Evolutionary conservation across 176 grass and related monocot species (phyloP).

Genomic region (Musa troglodytarum): DNA sequence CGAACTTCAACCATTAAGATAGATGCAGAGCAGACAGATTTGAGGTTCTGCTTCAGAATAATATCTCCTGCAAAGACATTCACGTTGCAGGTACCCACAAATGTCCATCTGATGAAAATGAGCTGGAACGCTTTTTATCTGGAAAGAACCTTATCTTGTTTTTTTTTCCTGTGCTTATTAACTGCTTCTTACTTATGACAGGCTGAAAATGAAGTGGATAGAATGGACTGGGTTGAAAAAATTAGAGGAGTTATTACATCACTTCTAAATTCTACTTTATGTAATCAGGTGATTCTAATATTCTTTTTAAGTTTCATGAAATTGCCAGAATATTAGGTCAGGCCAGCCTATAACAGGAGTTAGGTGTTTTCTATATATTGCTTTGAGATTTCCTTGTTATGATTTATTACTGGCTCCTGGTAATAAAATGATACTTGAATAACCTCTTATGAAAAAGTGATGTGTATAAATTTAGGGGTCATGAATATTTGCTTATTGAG

Average conservation of each 20-base stretch:
- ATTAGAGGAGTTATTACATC: conserved; percentile 97
- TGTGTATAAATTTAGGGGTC: neutral
- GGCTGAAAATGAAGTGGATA: conserved; percentile 72
- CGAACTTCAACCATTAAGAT: conserved; percentile 91
- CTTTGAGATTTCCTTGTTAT: neutral
- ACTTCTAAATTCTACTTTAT: conserved; percentile 63
- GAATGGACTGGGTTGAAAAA: conserved; percentile 92
- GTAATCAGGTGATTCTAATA: conserved; percentile 40
- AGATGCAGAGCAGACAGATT: conserved; percentile 78
- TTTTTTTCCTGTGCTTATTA: neutral
- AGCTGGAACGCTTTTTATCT: conserved; percentile 6
- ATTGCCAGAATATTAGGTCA: too few species aligned
- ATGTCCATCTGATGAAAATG: conserved; percentile 8
- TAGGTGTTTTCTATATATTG: too few species aligned
- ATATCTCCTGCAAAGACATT: conserved; percentile 73
- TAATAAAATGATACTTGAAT: neutral
- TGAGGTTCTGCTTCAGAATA: conserved; percentile 97
- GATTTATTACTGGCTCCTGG: neutral
- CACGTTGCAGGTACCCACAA: conserved; percentile 72
- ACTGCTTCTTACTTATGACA: conserved; percentile 28
- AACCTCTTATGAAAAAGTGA: neutral
- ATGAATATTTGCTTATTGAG: neutral
- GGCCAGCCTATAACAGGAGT: too few species aligned
- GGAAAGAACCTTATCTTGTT: neutral
- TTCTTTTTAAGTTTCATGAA: neutral